Evolutionary conservation across 176 grass and related monocot species (phyloP).

Genomic region (Carex parvula): DNA sequence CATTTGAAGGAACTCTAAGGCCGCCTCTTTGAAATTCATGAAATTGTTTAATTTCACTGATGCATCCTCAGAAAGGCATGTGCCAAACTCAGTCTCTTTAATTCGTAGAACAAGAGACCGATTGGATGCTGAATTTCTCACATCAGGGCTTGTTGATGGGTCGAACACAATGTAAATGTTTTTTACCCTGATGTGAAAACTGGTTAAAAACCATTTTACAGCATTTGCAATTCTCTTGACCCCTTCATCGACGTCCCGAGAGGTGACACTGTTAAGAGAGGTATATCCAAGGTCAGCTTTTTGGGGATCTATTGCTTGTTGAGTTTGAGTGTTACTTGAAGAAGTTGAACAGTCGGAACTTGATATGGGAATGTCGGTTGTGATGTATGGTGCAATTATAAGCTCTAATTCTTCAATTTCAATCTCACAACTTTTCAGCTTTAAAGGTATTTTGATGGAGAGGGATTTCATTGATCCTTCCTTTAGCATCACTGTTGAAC

Average conservation of each 20-base stretch:
- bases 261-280: conserved; percentile 36
- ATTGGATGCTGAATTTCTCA: conserved; percentile 38
- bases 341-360: conserved; percentile 48
- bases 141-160: conserved; percentile 43
- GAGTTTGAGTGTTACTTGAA: conserved; percentile 29
- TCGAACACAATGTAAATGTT: conserved; percentile 84
- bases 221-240: conserved; percentile 89
- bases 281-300: conserved; percentile 32
- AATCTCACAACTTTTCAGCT: conserved; percentile 63
- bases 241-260: conserved; percentile 84
- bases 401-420: conserved; percentile 84
- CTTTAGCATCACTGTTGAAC: conserved; percentile 59
- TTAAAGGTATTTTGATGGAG: conserved; percentile 69
- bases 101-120: conserved; percentile 74
- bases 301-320: conserved; percentile 31
- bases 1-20: conserved; percentile 90
- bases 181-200: conserved; percentile 78
- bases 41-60: conserved; percentile 74
- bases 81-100: conserved; percentile 84
- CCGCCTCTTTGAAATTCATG: conserved; percentile 66
- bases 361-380: conserved; percentile 39
- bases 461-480: conserved; percentile 96
- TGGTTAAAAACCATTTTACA: conserved; percentile 89
- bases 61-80: conserved; percentile 49
- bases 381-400: conserved; percentile 56